Evolutionary conservation across 495 filamentous ascomycete genomes (phyloP), one percentile per base, ranked within the genome.

Genomic region (Penicillium samsonianum): DNA sequence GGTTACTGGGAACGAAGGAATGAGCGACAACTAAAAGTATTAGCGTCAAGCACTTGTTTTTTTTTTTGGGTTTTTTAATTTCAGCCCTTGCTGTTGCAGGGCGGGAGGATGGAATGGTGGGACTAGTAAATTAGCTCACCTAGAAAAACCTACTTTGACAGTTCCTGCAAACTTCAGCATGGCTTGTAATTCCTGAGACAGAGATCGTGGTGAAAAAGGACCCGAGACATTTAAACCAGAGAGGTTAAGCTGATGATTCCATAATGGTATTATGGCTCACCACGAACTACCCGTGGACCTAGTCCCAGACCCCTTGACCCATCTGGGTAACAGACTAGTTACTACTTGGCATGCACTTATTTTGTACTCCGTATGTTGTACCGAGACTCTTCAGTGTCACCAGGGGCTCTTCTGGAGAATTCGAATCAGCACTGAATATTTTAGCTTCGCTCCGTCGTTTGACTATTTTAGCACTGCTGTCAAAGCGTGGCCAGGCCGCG

Each of bases 381-480:
- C 43, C n/a, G 5, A 44, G 1, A 31, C 11, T 14, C 10, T 22
- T n/a, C 20, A 16, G 49, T 51, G 33, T 40, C 22, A 45, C 16
- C 33, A 38, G n/a, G 45, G 14, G 8, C 16, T 52, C 31, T 28
- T 52, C 45, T 0, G 44, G 17, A 10, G 51, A 44, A 44, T 54
- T 22, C 1, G 7, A 14, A 44, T 17, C 20, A 5, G 17, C 20
- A 35, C 20, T 3, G 28, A 35, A 22, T 30, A n/a, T n/a, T 41
- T 28, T 57, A 50, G 46, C 37, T 57, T 50, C 30, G 22, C 23
- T 35, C 26, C 37, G 25, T 50, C 14, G 55, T 53, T 58, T 58
- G 48, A 58, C 48, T 5, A 35, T 3, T 19, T 45, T 23, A 41
- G 25, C 48, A 22, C 10, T 35, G 55, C n/a, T 44, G n/a, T 44